Percentiles rank a stretch among this genome's conserved stretches.
These are phyloP conservation scores for Sugiyamaella xylanicola DNA, from an alignment of 1,139 yeast genomes.

Conservation along the genomic window DNA sequence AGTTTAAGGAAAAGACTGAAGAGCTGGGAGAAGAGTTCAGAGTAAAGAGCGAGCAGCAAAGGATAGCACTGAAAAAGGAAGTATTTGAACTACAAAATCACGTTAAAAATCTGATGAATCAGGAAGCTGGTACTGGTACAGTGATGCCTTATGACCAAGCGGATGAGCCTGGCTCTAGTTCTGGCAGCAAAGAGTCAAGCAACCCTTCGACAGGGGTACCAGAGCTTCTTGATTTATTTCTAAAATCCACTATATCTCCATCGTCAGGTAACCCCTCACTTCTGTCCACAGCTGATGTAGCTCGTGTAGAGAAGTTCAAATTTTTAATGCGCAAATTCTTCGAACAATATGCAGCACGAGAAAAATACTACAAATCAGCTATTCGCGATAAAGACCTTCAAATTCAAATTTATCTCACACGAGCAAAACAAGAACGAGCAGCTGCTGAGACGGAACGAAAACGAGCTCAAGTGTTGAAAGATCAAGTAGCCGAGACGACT, in stretches of 20 bases:
- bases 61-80: not conserved
- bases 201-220: slow-evolving; percentile 6
- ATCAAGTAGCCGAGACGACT: slow-evolving; percentile 23
- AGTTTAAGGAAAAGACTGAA: not conserved
- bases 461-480: slow-evolving; percentile 23
- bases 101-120: not conserved
- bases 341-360: slow-evolving; percentile 26
- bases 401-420: slow-evolving; percentile 22
- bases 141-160: not conserved
- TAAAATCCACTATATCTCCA: not conserved
- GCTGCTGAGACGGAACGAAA: slow-evolving; percentile 20
- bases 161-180: not conserved
- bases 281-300: not conserved
- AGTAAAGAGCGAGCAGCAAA: not conserved
- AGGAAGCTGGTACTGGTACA: not conserved
- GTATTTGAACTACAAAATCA: not conserved
- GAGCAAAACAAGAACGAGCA: slow-evolving; percentile 20
- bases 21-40: not conserved
- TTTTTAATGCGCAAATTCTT: slow-evolving; percentile 20
- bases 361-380: slow-evolving; percentile 23
- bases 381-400: slow-evolving; percentile 26
- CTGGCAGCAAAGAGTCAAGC: too few species aligned
- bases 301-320: not conserved
- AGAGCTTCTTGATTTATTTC: slow-evolving; percentile 5
- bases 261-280: not conserved